A percentile compares a stretch with the other conserved stretches of the same genome.
phyloP scores from a whole-genome alignment of 352 stramenopile species.

The Globisporangium iwayamae region DNA sequence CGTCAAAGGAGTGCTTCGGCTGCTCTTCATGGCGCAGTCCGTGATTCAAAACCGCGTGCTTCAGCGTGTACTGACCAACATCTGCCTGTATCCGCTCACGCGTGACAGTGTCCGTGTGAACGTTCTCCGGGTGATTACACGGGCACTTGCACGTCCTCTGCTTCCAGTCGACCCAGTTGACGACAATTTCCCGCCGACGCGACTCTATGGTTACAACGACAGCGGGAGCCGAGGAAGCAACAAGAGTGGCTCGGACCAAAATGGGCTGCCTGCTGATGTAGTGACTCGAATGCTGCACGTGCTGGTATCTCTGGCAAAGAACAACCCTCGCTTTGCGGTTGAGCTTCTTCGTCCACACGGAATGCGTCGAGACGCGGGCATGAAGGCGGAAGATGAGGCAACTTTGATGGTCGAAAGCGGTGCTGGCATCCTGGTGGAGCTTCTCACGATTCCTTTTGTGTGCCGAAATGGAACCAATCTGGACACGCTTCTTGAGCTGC shows the following conservation, averaged over 20 bases:
- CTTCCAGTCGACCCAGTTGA: constrained; percentile 28
- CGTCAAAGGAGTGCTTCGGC: constrained; percentile 58
- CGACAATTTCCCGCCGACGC: constrained; percentile 55
- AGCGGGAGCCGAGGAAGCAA: constrained; percentile 14
- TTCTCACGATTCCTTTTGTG: constrained; percentile 84
- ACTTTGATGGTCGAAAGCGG: constrained; percentile 29
- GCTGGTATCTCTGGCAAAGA: constrained; percentile 86
- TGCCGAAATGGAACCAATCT: constrained; percentile 89
- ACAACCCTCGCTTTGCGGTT: constrained; percentile 88
- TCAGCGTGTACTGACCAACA: constrained; percentile 71
- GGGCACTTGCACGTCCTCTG: constrained; percentile 42
- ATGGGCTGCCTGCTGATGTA: constrained; percentile 77
- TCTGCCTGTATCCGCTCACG: constrained; percentile 78
- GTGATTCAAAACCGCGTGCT: constrained; percentile 82
- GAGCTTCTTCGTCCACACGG: constrained; percentile 79
- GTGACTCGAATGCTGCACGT: constrained; percentile 87
- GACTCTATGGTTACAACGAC: constrained; percentile 52
- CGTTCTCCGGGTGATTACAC: constrained; percentile 58
- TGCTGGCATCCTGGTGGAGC: constrained; percentile 79
- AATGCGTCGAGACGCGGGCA: constrained; percentile 29
- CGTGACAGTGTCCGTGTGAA: constrained; percentile 55
- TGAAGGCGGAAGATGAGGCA: constrained; percentile 18
- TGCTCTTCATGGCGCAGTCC: constrained; percentile 81
- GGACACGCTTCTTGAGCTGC: constrained; percentile 90
- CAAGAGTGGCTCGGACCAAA: constrained; percentile 16